Evolutionary conservation across 2,329 filamentous ascomycete species (phyloP).

Genomic region (Phyllosticta citribraziliensis): DNA sequence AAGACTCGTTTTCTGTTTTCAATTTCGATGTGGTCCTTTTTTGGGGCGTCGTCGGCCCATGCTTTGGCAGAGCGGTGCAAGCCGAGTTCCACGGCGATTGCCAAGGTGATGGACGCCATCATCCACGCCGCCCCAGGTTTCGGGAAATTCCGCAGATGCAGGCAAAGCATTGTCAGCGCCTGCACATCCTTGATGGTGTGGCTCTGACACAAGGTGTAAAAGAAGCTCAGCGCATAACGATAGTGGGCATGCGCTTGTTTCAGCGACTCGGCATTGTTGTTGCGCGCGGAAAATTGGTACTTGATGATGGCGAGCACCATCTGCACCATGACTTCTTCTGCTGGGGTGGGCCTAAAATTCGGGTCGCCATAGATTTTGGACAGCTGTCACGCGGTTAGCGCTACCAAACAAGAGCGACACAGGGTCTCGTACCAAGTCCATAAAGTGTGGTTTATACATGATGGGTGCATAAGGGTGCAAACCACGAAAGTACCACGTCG

Average conservation of each 20-base stretch:
- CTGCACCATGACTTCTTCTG: constrained; percentile 62
- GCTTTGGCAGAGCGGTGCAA: constrained; percentile 62
- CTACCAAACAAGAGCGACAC: not conserved
- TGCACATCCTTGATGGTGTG: constrained; percentile 59
- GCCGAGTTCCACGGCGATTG: constrained; percentile 63
- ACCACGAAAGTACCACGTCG: constrained; percentile 65
- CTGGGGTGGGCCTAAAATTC: constrained; percentile 49
- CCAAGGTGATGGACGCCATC: constrained; percentile 54
- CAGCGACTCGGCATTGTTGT: constrained; percentile 47
- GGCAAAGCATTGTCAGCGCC: constrained; percentile 60
- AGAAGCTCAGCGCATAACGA: constrained; percentile 61
- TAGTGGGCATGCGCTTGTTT: constrained; percentile 67
- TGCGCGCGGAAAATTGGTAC: constrained; percentile 66
- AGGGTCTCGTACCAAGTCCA: constrained; percentile 48
- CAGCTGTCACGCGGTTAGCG: constrained; percentile 6
- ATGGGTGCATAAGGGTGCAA: constrained; percentile 64
- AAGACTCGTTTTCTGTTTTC: constrained; percentile 72
- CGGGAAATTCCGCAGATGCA: constrained; percentile 66
- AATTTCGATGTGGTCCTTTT: constrained; percentile 49
- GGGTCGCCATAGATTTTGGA: constrained; percentile 59
- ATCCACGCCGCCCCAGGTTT: constrained; percentile 68
- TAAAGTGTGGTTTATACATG: constrained; percentile 66
- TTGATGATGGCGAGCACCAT: constrained; percentile 72
- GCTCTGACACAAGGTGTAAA: constrained; percentile 53
- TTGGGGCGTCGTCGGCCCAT: constrained; percentile 36